Evolutionary conservation across 1,284 basidiomycete genomes (phyloP).

Genomic region (Mycosarcoma maydis): DNA sequence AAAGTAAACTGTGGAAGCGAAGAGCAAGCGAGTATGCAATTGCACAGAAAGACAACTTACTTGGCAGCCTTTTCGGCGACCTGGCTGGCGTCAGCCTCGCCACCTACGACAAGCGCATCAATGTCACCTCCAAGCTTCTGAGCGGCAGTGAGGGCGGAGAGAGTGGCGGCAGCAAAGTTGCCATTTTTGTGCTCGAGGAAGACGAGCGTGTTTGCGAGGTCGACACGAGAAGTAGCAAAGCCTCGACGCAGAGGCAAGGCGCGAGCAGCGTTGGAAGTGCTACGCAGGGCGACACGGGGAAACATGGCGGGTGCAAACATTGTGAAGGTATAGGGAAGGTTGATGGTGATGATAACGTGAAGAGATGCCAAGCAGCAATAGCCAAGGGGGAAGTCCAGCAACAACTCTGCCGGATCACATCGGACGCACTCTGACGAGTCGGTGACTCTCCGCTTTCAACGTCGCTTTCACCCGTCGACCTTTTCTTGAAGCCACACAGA

Average conservation of each 20-base stretch:
- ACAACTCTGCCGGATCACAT: constrained; percentile 13
- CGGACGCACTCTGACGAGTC: background rate
- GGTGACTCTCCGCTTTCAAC: constrained; percentile 18
- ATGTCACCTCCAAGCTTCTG: constrained; percentile 82
- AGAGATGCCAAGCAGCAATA: no score
- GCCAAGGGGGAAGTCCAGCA: no score
- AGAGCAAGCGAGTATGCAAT: no score
- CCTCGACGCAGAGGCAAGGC: constrained; percentile 40
- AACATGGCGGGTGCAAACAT: constrained; percentile 49
- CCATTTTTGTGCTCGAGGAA: constrained; percentile 88
- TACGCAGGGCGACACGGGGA: constrained; percentile 29
- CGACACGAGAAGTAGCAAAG: constrained; percentile 57
- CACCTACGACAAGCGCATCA: constrained; percentile 85
- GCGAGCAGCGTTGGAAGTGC: constrained; percentile 7
- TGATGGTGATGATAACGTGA: constrained; percentile 1
- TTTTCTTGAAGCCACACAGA: no score
- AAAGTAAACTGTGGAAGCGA: no score
- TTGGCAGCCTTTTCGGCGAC: constrained; percentile 82
- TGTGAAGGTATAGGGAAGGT: constrained; percentile 6
- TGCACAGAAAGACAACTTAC: constrained; percentile 71
- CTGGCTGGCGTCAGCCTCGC: constrained; percentile 75
- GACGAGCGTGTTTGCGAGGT: constrained; percentile 74
- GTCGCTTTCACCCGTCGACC: no score
- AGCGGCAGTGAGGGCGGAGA: constrained; percentile 90
- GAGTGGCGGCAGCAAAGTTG: constrained; percentile 81